phyloP scores from a whole-genome alignment of 805 yeast species.

The Vanderwaltozyma verrucispora region DNA sequence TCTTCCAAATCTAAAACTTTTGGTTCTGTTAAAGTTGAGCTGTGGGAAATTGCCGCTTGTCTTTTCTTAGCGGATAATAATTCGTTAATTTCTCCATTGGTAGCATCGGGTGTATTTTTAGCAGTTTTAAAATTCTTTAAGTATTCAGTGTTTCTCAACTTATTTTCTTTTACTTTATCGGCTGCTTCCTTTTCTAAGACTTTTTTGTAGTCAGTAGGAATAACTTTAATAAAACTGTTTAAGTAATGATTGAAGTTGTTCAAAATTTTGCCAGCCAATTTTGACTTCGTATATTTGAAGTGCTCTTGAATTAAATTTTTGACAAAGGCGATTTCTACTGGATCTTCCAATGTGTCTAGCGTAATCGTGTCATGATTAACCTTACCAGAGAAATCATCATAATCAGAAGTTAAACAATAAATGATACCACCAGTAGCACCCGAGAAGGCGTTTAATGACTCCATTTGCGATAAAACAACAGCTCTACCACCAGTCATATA shows the following conservation, averaged over 20 bases:
- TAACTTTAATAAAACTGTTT: slow-evolving; percentile 84
- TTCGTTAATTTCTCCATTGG: slow-evolving; percentile 77
- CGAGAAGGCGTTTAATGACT: slow-evolving; percentile 77
- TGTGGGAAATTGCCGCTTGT: slow-evolving; percentile 19
- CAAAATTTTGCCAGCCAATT: slow-evolving; percentile 74
- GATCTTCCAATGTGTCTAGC: slow-evolving; percentile 65
- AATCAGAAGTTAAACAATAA: slow-evolving; percentile 85
- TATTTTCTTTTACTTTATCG: slow-evolving; percentile 53
- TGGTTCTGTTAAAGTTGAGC: slow-evolving; percentile 50
- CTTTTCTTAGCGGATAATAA: slow-evolving; percentile 32
- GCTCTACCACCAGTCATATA: slow-evolving; percentile 99
- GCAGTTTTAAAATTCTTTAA: slow-evolving; percentile 58
- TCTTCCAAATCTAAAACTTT: slow-evolving; percentile 85
- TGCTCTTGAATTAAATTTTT: slow-evolving; percentile 93
- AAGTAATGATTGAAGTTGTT: slow-evolving; percentile 80
- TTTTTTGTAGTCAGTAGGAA: slow-evolving; percentile 84
- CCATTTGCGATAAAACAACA: slow-evolving; percentile 82
- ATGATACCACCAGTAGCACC: slow-evolving; percentile 99
- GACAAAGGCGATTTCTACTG: slow-evolving; percentile 86
- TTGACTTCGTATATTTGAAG: slow-evolving; percentile 88
- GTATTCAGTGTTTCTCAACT: slow-evolving; percentile 48
- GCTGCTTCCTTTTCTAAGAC: slow-evolving; percentile 74
- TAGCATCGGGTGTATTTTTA: slow-evolving; percentile 68
- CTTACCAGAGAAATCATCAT: slow-evolving; percentile 71
- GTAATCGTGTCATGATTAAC: slow-evolving; percentile 79